These are phyloP conservation scores for Penicillium nordicum DNA, from an alignment of 2,329 filamentous ascomycete genomes.

Conservation along the genomic window DNA sequence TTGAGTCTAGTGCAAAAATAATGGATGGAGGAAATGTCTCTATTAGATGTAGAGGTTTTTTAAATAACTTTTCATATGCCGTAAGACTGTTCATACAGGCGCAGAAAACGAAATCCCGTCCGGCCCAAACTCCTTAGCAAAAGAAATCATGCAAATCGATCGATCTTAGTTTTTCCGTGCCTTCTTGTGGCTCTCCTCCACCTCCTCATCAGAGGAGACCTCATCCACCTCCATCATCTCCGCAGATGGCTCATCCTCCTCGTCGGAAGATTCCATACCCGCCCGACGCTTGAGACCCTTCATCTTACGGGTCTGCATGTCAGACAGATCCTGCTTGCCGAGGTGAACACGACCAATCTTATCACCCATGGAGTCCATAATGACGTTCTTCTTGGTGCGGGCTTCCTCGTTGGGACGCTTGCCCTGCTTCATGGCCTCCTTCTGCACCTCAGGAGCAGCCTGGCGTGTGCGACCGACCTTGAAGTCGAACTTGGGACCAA, in stretches of 20 bases:
- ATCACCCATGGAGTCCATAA: slow-evolving; percentile 86
- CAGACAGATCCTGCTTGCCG: slow-evolving; percentile 80
- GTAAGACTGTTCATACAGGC: slow-evolving; percentile 20
- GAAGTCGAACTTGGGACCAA: slow-evolving; percentile 92
- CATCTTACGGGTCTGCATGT: slow-evolving; percentile 97
- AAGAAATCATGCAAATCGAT: slow-evolving; percentile 20
- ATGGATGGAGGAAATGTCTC: slow-evolving; percentile 5
- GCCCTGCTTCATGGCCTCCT: slow-evolving; percentile 85
- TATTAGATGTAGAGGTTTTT: slow-evolving; percentile 7
- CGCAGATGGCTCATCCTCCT: slow-evolving; percentile 46
- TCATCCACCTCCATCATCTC: slow-evolving; percentile 49
- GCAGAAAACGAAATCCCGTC: slow-evolving; percentile 24
- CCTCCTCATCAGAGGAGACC: slow-evolving; percentile 23
- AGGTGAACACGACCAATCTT: slow-evolving; percentile 93
- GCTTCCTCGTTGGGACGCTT: slow-evolving; percentile 57
- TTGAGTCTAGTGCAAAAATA: not conserved
- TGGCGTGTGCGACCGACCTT: slow-evolving; percentile 69
- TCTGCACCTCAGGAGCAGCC: slow-evolving; percentile 63
- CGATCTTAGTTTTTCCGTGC: slow-evolving; percentile 29
- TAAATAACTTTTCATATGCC: slow-evolving; percentile 23
- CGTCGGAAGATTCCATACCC: slow-evolving; percentile 54
- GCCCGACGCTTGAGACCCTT: slow-evolving; percentile 90
- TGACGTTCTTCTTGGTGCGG: slow-evolving; percentile 91
- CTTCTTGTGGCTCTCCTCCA: slow-evolving; percentile 30
- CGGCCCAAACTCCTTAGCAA: slow-evolving; percentile 27